Conservation (phyloP, 371 early-diverging fungal species). For the Parasitella parasitica region DNA sequence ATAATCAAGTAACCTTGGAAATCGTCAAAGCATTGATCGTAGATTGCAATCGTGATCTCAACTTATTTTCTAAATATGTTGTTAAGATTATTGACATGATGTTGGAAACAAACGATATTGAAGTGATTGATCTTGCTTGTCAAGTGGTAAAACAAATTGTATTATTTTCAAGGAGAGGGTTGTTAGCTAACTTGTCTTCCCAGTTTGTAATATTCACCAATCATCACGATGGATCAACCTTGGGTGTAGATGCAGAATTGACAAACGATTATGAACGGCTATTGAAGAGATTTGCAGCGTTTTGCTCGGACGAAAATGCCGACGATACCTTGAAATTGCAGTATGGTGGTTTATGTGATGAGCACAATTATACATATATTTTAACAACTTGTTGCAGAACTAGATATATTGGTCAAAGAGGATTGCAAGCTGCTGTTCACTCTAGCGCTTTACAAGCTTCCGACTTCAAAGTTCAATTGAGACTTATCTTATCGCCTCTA, state of each 20-base stretch:
- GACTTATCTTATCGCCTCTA: slow-evolving; percentile 58
- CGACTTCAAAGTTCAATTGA: slow-evolving; percentile 55
- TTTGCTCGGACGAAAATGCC: slow-evolving; percentile 39
- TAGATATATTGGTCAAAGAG: slow-evolving; percentile 57
- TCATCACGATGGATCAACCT: slow-evolving; percentile 66
- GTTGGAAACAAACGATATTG: slow-evolving; percentile 52
- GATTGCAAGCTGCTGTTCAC: slow-evolving; percentile 51
- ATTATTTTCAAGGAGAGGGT: background rate
- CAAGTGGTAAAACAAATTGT: slow-evolving; percentile 44
- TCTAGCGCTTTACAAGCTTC: slow-evolving; percentile 59
- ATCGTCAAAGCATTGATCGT: slow-evolving; percentile 74
- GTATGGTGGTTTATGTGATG: slow-evolving; percentile 10
- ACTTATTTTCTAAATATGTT: slow-evolving; percentile 78
- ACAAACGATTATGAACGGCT: slow-evolving; percentile 53
- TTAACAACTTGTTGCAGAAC: slow-evolving; percentile 30
- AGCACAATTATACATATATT: background rate
- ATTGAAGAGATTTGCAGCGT: slow-evolving; percentile 58
- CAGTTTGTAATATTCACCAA: slow-evolving; percentile 73
- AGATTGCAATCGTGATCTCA: slow-evolving; percentile 74
- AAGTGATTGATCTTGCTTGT: slow-evolving; percentile 53
- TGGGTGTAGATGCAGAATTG: slow-evolving; percentile 71
- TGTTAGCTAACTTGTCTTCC: background rate
- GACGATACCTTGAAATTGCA: slow-evolving; percentile 37
- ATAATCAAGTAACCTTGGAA: slow-evolving; percentile 58
- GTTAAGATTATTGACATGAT: slow-evolving; percentile 58